Conservation (phyloP, 2,329 filamentous ascomycete genomes). For the Aspergillus tamarii region DNA sequence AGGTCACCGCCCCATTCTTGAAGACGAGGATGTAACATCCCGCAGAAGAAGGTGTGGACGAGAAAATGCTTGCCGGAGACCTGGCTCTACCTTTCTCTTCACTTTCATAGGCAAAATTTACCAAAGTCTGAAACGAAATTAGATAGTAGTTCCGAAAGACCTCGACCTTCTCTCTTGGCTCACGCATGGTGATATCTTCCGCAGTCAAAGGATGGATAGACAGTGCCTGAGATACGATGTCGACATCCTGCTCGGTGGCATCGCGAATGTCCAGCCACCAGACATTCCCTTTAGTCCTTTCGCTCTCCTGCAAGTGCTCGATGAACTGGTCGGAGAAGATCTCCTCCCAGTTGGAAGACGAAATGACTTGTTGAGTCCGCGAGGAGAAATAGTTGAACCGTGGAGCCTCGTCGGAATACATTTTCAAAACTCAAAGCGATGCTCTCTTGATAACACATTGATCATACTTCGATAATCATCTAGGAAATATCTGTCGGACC, state of each 20-base stretch:
- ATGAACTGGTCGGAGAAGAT: constrained; percentile 19
- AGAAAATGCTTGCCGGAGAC: constrained; percentile 48
- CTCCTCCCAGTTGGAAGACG: constrained; percentile 25
- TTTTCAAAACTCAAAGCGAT: neutral
- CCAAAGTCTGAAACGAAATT: constrained; percentile 89
- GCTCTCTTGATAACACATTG: constrained; percentile 9
- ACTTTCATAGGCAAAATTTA: constrained; percentile 60
- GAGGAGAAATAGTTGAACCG: constrained; percentile 96
- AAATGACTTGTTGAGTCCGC: constrained; percentile 63
- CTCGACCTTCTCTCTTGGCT: constrained; percentile 96
- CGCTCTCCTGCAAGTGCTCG: constrained; percentile 18
- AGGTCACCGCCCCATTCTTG: constrained; percentile 87
- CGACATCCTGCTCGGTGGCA: constrained; percentile 82
- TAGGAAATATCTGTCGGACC: constrained; percentile 5
- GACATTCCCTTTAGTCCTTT: constrained; percentile 48
- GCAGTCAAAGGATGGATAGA: constrained; percentile 91
- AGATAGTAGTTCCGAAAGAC: constrained; percentile 97
- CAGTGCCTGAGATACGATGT: constrained; percentile 84
- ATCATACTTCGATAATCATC: neutral
- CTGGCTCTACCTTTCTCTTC: constrained; percentile 68
- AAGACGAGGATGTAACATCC: constrained; percentile 96
- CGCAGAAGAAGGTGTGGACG: constrained; percentile 70
- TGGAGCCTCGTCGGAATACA: constrained; percentile 14
- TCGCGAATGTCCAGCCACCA: constrained; percentile 97
- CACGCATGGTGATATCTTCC: constrained; percentile 92